Evolutionary conservation across 2,329 filamentous ascomycete species (phyloP).

Genomic region (Talaromyces islandicus): DNA sequence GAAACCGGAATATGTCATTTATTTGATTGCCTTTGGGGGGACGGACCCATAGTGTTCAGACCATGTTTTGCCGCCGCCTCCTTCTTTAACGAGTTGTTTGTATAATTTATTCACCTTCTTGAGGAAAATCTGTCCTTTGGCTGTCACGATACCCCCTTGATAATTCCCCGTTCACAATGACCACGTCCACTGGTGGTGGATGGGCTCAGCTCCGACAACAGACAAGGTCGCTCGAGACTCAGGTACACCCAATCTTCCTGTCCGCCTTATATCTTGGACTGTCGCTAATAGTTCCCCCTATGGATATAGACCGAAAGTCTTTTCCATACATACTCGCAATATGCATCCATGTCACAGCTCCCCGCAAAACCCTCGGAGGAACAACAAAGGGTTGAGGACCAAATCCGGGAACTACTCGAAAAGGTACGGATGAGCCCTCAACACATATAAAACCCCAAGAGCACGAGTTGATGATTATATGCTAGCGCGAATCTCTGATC

Average conservation of each 20-base stretch:
- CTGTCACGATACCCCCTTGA: not conserved
- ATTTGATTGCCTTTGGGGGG: not conserved
- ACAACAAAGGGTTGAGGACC: constrained; percentile 70
- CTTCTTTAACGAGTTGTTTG: not conserved
- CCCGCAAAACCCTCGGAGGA: constrained; percentile 79
- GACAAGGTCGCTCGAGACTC: constrained; percentile 78
- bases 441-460: not conserved
- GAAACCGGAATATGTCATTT: not conserved
- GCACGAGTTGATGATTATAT: constrained; percentile 6
- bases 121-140: not conserved
- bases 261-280: not conserved
- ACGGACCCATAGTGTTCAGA: not conserved
- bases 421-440: constrained; percentile 50
- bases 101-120: not conserved
- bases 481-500: constrained; percentile 73
- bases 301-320: constrained; percentile 67
- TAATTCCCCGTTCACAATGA: constrained; percentile 37
- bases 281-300: constrained; percentile 10
- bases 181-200: constrained; percentile 55
- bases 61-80: not conserved
- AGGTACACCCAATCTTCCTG: constrained; percentile 52
- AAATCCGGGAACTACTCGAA: constrained; percentile 77
- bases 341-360: constrained; percentile 71
- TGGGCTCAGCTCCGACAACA: constrained; percentile 96
- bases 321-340: constrained; percentile 75